A percentile compares a stretch with the other conserved stretches of the same genome.
These are phyloP conservation scores for Phlegmacium glaucopus DNA, from an alignment of 768 basidiomycete species.

Conservation along the genomic window DNA sequence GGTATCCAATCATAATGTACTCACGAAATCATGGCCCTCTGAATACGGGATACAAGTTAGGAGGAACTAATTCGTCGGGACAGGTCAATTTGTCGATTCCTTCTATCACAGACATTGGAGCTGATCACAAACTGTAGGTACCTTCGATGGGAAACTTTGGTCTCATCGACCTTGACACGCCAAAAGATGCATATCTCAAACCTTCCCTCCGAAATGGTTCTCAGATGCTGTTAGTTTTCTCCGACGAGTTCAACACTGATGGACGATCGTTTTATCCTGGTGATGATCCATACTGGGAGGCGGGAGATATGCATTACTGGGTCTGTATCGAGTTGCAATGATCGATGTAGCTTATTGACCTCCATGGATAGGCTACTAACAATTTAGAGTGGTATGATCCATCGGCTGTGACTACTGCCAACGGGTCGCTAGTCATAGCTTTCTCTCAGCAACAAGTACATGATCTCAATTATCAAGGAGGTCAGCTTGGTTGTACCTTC, in stretches of 20 bases:
- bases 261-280: slow-evolving; percentile 79
- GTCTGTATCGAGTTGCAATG: slow-evolving; percentile 25
- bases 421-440: slow-evolving; percentile 64
- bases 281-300: slow-evolving; percentile 86
- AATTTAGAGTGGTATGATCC: slow-evolving; percentile 91
- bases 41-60: slow-evolving; percentile 32
- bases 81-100: slow-evolving; percentile 36
- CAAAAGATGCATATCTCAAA: slow-evolving; percentile 51
- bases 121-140: slow-evolving; percentile 37
- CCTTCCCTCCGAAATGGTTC: slow-evolving; percentile 57
- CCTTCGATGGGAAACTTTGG: slow-evolving; percentile 59
- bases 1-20: slow-evolving; percentile 44
- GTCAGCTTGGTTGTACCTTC: slow-evolving; percentile 13
- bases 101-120: slow-evolving; percentile 20
- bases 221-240: slow-evolving; percentile 61
- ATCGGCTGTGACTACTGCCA: slow-evolving; percentile 61
- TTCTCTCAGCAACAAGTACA: slow-evolving; percentile 64
- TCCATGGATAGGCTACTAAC: slow-evolving; percentile 47
- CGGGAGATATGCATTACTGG: slow-evolving; percentile 78
- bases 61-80: slow-evolving; percentile 65
- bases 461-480: slow-evolving; percentile 69
- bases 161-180: slow-evolving; percentile 58
- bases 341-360: not conserved
- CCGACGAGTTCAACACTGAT: slow-evolving; percentile 77
- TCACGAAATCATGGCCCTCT: slow-evolving; percentile 14